Conservation (phyloP, 2,329 filamentous ascomycete species). For the Penicillium hesseltinei region DNA sequence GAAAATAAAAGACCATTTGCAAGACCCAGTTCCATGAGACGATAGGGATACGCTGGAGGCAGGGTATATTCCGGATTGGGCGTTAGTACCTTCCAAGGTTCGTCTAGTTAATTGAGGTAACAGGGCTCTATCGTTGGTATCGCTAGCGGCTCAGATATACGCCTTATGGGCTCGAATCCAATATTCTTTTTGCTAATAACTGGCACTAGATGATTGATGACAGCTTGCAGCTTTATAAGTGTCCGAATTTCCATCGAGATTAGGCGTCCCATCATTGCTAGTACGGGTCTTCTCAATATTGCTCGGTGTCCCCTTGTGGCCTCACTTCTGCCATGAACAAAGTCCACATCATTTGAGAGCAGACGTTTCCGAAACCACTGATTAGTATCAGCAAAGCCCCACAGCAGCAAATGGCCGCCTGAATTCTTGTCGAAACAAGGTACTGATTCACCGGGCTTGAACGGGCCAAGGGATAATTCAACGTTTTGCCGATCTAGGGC, state of each 20-base stretch:
- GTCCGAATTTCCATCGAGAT: not conserved
- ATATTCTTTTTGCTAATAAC: not conserved
- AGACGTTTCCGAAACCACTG: not conserved
- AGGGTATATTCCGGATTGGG: not conserved
- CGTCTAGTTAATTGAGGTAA: not conserved
- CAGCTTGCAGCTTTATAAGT: not conserved
- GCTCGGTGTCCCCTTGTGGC: not conserved
- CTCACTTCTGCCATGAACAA: not conserved
- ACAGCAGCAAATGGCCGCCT: not conserved
- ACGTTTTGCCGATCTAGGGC: not conserved
- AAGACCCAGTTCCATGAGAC: constrained; percentile 13
- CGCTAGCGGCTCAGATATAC: not conserved
- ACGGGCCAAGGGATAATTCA: not conserved
- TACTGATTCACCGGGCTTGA: not conserved
- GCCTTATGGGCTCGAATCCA: not conserved
- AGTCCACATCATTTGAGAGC: not conserved
- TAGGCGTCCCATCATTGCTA: not conserved
- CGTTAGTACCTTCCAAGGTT: too few relatives aligned
- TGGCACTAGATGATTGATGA: not conserved
- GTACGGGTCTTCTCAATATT: too few relatives aligned
- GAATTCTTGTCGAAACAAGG: not conserved
- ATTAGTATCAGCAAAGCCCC: too few relatives aligned
- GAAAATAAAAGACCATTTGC: constrained; percentile 40
- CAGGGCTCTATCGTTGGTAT: too few relatives aligned
- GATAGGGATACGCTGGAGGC: not conserved